Evolutionary conservation across 345 rosid species (phyloP), one percentile per base, ranked within the genome.

Genomic region (Bruguiera sexangula): DNA sequence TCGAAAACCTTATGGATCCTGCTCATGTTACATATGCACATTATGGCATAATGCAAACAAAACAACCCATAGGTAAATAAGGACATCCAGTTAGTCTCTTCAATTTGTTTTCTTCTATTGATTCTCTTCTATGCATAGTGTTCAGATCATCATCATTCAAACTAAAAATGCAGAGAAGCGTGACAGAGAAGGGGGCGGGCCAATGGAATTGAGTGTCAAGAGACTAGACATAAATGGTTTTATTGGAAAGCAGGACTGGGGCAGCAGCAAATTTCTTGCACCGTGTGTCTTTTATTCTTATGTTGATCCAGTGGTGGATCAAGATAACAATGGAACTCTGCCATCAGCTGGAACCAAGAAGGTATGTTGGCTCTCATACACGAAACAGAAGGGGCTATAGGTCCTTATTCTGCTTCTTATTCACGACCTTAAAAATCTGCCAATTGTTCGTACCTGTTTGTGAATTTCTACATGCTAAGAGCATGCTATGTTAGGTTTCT

Each of bases 1-100:
- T 90, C 56, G 98, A 90, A 78, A 93, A 93, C 68, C 87, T 90
- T 27, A 85, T 93, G 93, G 98, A 93, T 76, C 97, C 93, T 29
- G 89, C 97, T 73, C 98, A 89, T 79, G 97, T 93, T 71, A 93
- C 98, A 3, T 90, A 90, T 79, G 93, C 98, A 60, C 97, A 93
- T 79, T 79, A 84, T 60, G 88, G 92, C 65, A 67, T 89, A 60
- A 80, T 89, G 88, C 75, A 66, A 67, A 66, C 69, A 60, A 68
- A 46, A 67, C 75, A 71, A 66, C 83, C 84, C 22, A 83, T 79
- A 76, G 80, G 85, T 65, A 76, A 63, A 72, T 79, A 76, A 79
- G 78, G 63, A 34, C 36, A 61, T 72, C 15, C 27, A 9, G 24
- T 32, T 68, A 36, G 48, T 46, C 20, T 55, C 32, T 39, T 31